These are phyloP conservation scores for Fennellomyces sp. DNA, from an alignment of 371 early-diverging fungal species.

Conservation along the genomic window DNA sequence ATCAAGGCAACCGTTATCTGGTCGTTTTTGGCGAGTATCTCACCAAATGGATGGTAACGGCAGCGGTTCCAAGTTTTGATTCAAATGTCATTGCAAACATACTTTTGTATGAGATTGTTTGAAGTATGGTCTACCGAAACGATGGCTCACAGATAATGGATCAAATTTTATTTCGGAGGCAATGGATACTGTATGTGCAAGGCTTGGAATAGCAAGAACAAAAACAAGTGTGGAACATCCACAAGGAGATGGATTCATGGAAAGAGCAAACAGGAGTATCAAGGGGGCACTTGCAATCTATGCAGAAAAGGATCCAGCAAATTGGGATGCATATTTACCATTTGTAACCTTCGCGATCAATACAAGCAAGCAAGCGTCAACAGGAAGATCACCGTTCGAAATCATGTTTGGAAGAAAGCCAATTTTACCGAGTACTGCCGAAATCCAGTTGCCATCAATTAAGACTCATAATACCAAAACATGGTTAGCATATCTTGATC, in stretches of 20 bases:
- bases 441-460: not conserved
- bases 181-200: slow-evolving; percentile 8
- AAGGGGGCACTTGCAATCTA: slow-evolving; percentile 12
- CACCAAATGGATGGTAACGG: slow-evolving; percentile 18
- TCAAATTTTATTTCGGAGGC: slow-evolving; percentile 11
- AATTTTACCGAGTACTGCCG: not conserved
- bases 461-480: slow-evolving; percentile 5
- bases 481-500: slow-evolving; percentile 18
- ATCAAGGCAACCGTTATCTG: slow-evolving; percentile 14
- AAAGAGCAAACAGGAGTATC: slow-evolving; percentile 20
- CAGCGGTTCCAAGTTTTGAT: slow-evolving; percentile 5
- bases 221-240: slow-evolving; percentile 19
- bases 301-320: not conserved
- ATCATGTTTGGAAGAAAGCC: slow-evolving; percentile 13
- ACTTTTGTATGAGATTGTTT: not conserved
- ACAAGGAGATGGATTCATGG: slow-evolving; percentile 19
- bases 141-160: slow-evolving; percentile 18
- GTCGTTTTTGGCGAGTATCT: slow-evolving; percentile 20
- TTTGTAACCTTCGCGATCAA: slow-evolving; percentile 23
- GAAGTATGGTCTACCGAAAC: not conserved
- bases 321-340: slow-evolving; percentile 16
- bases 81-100: not conserved
- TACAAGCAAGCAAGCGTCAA: slow-evolving; percentile 17
- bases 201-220: slow-evolving; percentile 8
- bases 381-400: slow-evolving; percentile 18